These are phyloP conservation scores for Tetrastigma voinierianum DNA, from an alignment of 164 flowering plant species.

Conservation along the genomic window DNA sequence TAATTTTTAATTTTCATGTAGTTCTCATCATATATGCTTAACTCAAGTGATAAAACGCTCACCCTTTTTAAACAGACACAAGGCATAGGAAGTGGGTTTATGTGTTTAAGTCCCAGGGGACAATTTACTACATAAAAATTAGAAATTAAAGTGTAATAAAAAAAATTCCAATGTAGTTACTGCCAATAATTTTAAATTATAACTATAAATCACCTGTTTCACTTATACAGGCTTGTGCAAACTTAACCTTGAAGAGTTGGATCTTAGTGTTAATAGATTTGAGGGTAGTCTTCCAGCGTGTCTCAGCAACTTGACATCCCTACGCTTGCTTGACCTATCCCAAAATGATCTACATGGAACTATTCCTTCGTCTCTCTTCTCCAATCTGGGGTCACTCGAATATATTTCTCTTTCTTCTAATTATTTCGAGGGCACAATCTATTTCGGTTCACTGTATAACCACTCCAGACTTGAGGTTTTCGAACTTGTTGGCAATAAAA, in stretches of 20 bases:
- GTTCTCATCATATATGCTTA: too few species aligned
- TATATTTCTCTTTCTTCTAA: background rate
- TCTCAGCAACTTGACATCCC: constrained; percentile 8
- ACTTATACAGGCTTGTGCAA: constrained; percentile 3
- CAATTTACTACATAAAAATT: too few species aligned
- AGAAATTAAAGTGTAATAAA: too few species aligned
- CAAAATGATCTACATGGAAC: background rate
- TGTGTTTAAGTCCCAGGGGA: too few species aligned
- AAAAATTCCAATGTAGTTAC: too few species aligned
- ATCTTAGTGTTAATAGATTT: background rate
- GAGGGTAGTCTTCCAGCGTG: background rate
- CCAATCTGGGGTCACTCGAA: background rate
- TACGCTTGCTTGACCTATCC: constrained; percentile 2
- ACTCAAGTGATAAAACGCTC: too few species aligned
- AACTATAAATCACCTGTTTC: background rate
- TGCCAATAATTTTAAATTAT: too few species aligned
- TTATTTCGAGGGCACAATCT: background rate
- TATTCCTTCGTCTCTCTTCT: constrained; percentile 1
- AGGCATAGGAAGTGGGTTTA: too few species aligned
- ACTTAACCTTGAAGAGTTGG: background rate
- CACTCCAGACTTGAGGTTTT: constrained; percentile 1
- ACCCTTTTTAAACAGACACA: too few species aligned
- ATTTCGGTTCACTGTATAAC: background rate
- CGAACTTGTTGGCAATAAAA: background rate
- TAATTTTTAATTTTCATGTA: too few species aligned